Evolutionary conservation across 441 rosid genomes (phyloP).

Genomic region (Viola pubescens): DNA sequence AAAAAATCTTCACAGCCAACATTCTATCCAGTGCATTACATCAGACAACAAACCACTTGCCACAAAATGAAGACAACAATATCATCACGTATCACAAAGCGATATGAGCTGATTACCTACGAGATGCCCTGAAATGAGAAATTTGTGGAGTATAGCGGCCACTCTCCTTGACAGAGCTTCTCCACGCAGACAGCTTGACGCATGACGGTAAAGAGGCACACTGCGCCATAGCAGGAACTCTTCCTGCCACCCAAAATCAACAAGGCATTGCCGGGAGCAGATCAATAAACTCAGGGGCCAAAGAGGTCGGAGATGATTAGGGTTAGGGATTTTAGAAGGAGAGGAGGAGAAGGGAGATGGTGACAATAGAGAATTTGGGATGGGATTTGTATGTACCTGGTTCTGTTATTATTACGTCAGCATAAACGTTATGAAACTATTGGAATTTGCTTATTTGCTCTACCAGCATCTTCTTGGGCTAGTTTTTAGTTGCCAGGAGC

Average conservation of each 20-base stretch:
- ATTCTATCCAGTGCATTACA: neutral
- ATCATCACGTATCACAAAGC: neutral
- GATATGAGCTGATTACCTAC: neutral
- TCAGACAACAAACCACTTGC: no score
- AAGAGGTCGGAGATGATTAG: neutral
- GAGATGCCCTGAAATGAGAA: constrained; percentile 17
- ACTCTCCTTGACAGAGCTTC: constrained; percentile 6
- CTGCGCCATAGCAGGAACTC: constrained; percentile 36
- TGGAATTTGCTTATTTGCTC: no score
- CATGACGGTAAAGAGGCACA: constrained; percentile 33
- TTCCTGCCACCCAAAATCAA: constrained; percentile 14
- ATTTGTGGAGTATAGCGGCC: constrained; percentile 10
- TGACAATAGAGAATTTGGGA: constrained; percentile 17
- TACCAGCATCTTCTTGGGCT: no score
- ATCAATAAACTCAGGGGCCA: neutral
- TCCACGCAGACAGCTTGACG: constrained; percentile 32
- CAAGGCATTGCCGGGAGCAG: constrained; percentile 12
- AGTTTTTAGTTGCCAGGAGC: no score
- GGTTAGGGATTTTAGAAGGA: constrained; percentile 11
- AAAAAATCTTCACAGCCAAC: neutral
- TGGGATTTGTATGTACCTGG: constrained; percentile 36
- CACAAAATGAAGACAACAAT: neutral
- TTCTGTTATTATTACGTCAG: neutral
- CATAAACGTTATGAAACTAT: no score
- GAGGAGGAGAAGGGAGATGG: constrained; percentile 16